A percentile compares a stretch with the other conserved stretches of the same genome.
These are phyloP conservation scores for Ulmus americana DNA, from an alignment of 331 rosid genomes.

Conservation along the genomic window DNA sequence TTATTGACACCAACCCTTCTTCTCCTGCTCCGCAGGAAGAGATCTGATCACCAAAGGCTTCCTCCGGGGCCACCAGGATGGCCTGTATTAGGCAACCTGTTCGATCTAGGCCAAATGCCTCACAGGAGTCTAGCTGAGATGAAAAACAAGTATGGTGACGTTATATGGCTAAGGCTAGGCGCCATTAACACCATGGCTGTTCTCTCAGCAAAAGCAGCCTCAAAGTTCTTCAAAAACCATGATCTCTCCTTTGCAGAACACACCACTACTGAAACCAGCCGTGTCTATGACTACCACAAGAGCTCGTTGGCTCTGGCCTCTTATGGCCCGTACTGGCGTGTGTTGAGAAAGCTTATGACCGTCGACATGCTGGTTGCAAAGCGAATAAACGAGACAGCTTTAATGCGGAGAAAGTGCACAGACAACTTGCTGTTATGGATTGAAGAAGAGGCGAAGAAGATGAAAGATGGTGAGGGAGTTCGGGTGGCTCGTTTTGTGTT, in stretches of 20 bases:
- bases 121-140: conserved; percentile 38
- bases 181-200: conserved; percentile 48
- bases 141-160: conserved; percentile 34
- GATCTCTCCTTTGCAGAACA: conserved; percentile 49
- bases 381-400: conserved; percentile 38
- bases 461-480: conserved; percentile 18
- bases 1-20: conserved; percentile 14
- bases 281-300: conserved; percentile 38
- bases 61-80: conserved; percentile 67
- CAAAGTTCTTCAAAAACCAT: conserved; percentile 49
- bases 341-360: conserved; percentile 40
- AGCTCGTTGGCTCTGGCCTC: conserved; percentile 46
- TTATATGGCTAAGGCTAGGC: conserved; percentile 57
- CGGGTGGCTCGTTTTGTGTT: conserved; percentile 50
- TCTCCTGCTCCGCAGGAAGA: conserved; percentile 17
- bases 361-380: conserved; percentile 44
- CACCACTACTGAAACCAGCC: conserved; percentile 39
- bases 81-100: conserved; percentile 61
- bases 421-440: conserved; percentile 41
- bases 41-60: conserved; percentile 11
- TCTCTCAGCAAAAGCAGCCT: conserved; percentile 42
- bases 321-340: conserved; percentile 53
- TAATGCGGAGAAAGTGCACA: conserved; percentile 36
- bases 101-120: conserved; percentile 56
- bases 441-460: conserved; percentile 30